Conservation (phyloP, 345 rosid genomes). For the Populus pruinosa region DNA sequence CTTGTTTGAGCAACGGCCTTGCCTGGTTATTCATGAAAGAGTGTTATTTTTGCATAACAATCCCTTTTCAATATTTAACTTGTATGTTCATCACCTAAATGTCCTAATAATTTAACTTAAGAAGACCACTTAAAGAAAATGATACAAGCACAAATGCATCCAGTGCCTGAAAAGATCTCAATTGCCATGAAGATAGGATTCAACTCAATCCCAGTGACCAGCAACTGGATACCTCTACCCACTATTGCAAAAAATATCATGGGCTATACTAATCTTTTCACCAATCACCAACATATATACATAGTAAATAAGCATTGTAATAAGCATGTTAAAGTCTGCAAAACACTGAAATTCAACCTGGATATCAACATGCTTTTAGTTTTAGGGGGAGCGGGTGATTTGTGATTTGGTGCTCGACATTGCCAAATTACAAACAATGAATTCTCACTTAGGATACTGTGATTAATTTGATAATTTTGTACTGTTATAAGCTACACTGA, state of each 20-base stretch:
- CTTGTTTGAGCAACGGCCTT: slow-evolving; percentile 31
- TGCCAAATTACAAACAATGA: neutral
- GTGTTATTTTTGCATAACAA: slow-evolving; percentile 5
- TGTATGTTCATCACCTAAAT: neutral
- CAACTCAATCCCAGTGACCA: neutral
- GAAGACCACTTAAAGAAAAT: neutral
- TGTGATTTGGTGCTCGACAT: neutral
- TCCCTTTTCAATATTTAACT: neutral
- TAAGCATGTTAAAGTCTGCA: neutral
- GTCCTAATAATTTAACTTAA: neutral
- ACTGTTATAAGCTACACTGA: neutral
- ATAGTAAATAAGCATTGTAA: neutral
- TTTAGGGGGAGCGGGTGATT: neutral
- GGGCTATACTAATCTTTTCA: neutral
- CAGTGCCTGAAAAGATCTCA: neutral
- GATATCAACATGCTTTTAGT: neutral
- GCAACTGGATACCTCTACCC: neutral
- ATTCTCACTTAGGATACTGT: neutral
- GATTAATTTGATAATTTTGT: neutral
- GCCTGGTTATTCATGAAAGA: slow-evolving; percentile 22
- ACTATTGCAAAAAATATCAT: neutral
- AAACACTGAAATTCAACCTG: neutral
- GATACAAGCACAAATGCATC: neutral
- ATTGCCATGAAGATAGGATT: neutral
- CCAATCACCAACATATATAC: neutral